These are phyloP conservation scores for Camellia japonica DNA, from an alignment of 148 eudicot species.

Conservation along the genomic window DNA sequence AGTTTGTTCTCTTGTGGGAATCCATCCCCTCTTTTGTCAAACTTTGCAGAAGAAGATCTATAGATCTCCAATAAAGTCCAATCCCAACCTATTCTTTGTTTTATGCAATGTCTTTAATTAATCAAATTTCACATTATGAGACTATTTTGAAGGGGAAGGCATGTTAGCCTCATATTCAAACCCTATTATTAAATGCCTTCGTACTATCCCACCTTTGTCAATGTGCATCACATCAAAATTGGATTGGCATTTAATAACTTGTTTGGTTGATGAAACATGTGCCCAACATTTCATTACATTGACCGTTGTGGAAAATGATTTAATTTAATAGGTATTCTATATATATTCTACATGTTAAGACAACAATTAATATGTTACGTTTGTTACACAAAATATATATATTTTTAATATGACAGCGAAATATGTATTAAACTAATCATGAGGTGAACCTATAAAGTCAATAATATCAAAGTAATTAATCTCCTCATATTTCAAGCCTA, in stretches of 20 bases:
- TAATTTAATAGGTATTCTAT: too few relatives aligned
- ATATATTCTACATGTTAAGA: too few relatives aligned
- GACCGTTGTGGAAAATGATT: not conserved
- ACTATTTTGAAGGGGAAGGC: not conserved
- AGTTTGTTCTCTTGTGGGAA: not conserved
- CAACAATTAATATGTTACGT: too few relatives aligned
- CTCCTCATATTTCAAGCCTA: not conserved
- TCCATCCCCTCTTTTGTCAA: not conserved
- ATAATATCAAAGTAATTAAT: not conserved
- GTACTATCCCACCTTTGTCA: not conserved
- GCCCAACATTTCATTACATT: not conserved
- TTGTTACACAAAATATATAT: too few relatives aligned
- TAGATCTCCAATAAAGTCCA: not conserved
- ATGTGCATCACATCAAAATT: not conserved
- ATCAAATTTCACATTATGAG: not conserved
- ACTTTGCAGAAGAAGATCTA: not conserved
- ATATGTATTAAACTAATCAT: too few relatives aligned
- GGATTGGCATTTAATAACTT: not conserved
- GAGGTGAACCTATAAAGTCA: too few relatives aligned
- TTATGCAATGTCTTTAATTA: not conserved
- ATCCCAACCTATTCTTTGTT: not conserved
- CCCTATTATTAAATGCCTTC: not conserved
- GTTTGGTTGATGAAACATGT: conserved; percentile 4
- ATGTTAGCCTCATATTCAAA: not conserved
- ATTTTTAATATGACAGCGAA: too few relatives aligned